A percentile compares a stretch with the other conserved stretches of the same genome.
Conservation (phyloP, 257 asterid species). For the Nemophila menziesii region DNA sequence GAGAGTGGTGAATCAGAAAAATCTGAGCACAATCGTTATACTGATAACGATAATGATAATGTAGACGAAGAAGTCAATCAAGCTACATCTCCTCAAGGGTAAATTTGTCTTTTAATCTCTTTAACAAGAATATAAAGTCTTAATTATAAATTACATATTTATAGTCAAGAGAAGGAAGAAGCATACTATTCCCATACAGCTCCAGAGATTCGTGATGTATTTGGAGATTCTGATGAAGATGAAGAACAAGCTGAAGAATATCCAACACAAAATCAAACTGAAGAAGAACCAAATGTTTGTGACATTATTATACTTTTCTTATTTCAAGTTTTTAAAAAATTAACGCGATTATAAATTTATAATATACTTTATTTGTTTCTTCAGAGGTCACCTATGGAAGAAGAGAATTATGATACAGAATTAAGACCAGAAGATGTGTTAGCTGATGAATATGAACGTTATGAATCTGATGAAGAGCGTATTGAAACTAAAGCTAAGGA, state of each 20-base stretch:
- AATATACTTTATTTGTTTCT: constrained; percentile 8
- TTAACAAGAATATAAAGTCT: no score
- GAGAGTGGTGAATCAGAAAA: constrained; percentile 82
- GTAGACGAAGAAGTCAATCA: constrained; percentile 78
- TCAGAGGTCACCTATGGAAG: constrained; percentile 67
- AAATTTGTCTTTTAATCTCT: no score
- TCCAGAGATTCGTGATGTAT: constrained; percentile 84
- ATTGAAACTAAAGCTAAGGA: constrained; percentile 60
- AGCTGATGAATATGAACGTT: constrained; percentile 78
- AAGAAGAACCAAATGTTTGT: constrained; percentile 44
- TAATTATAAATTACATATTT: no score
- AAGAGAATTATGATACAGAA: constrained; percentile 49
- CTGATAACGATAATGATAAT: constrained; percentile 57
- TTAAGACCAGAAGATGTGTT: constrained; percentile 76
- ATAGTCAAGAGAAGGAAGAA: constrained; percentile 51
- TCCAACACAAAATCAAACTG: constrained; percentile 38
- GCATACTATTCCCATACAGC: constrained; percentile 49
- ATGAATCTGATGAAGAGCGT: constrained; percentile 85
- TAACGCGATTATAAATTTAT: constrained; percentile 8
- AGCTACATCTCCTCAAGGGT: constrained; percentile 56
- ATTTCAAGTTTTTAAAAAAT: neutral
- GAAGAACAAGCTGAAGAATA: constrained; percentile 52
- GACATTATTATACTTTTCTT: constrained; percentile 7
- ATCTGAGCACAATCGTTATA: constrained; percentile 68
- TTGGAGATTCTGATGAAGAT: constrained; percentile 84